phyloP scores from a whole-genome alignment of 352 stramenopile genomes.

The Globisporangium ultimum region DNA sequence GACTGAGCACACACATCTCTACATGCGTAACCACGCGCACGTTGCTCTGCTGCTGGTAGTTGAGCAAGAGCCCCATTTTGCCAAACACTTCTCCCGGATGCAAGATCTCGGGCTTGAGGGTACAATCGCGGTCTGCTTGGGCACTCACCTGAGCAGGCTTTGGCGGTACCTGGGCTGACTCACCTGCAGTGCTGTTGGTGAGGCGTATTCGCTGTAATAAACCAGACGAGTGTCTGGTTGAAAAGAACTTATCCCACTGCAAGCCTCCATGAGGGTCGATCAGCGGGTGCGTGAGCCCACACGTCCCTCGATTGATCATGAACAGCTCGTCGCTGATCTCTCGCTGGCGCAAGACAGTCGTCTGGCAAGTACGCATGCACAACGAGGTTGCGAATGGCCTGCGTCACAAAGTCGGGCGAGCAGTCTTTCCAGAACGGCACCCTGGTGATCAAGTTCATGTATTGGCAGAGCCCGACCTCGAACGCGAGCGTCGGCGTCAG shows the following conservation, averaged over 20 bases:
- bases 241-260: neutral
- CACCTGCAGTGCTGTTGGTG: too few species aligned
- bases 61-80: slow-evolving; percentile 46
- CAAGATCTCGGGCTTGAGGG: slow-evolving; percentile 8
- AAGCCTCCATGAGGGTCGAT: neutral
- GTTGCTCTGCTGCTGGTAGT: slow-evolving; percentile 39
- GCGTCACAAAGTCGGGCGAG: slow-evolving; percentile 35
- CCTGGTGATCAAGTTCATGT: slow-evolving; percentile 32
- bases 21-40: slow-evolving; percentile 38
- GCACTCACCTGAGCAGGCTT: neutral
- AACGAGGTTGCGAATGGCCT: slow-evolving; percentile 27
- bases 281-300: slow-evolving; percentile 14
- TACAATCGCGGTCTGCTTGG: neutral
- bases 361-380: slow-evolving; percentile 42
- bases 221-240: too few species aligned
- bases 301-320: slow-evolving; percentile 38
- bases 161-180: too few species aligned
- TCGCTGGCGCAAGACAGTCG: slow-evolving; percentile 30
- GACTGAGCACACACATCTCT: slow-evolving; percentile 42
- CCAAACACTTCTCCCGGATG: slow-evolving; percentile 38
- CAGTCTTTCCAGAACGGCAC: slow-evolving; percentile 35
- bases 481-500: slow-evolving; percentile 36
- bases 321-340: slow-evolving; percentile 34
- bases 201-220: too few species aligned
- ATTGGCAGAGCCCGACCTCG: slow-evolving; percentile 34